A percentile compares a stretch with the other conserved stretches of the same genome.
Conservation (phyloP, 208 protist genomes). For the Leishmania guyanensis region DNA sequence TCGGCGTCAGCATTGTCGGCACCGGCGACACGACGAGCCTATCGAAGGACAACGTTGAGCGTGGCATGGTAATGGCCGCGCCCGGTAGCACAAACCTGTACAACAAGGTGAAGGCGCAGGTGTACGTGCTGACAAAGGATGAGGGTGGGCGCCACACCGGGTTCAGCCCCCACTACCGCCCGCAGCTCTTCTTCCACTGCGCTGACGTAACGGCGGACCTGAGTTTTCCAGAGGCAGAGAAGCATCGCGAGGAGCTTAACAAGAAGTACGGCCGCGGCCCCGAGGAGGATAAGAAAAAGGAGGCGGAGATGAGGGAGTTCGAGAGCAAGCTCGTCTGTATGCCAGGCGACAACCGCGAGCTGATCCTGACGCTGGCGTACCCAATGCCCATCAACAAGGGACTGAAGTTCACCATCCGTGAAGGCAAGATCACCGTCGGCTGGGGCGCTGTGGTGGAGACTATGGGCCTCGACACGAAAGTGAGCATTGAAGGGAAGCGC, state of each 20-base stretch:
- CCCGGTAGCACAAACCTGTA: conserved; percentile 93
- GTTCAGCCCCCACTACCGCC: conserved; percentile 97
- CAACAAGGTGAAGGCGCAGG: conserved; percentile 95
- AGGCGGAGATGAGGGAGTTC: conserved; percentile 78
- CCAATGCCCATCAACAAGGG: conserved; percentile 95
- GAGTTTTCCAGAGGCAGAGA: conserved; percentile 91
- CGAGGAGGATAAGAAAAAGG: conserved; percentile 85
- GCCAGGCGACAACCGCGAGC: conserved; percentile 97
- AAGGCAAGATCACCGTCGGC: conserved; percentile 98
- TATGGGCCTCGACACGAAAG: conserved; percentile 85
- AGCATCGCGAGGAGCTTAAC: conserved; percentile 63
- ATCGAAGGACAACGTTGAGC: conserved; percentile 96
- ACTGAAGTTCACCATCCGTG: conserved; percentile 98
- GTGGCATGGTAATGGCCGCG: conserved; percentile 95
- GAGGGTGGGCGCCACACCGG: conserved; percentile 99
- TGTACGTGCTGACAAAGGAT: conserved; percentile 98
- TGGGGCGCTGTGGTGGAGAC: conserved; percentile 97
- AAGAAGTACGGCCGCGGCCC: conserved; percentile 83
- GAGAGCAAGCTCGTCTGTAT: conserved; percentile 96
- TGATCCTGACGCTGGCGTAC: conserved; percentile 93
- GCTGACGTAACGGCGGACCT: conserved; percentile 97
- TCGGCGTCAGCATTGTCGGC: conserved; percentile 95
- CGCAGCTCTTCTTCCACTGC: conserved; percentile 98
- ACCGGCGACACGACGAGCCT: conserved; percentile 83
- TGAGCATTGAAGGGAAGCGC: conserved; percentile 83